phyloP scores from a whole-genome alignment of 225 moss, liverwort and hornwort species.

The Marchantia paleacea region DNA sequence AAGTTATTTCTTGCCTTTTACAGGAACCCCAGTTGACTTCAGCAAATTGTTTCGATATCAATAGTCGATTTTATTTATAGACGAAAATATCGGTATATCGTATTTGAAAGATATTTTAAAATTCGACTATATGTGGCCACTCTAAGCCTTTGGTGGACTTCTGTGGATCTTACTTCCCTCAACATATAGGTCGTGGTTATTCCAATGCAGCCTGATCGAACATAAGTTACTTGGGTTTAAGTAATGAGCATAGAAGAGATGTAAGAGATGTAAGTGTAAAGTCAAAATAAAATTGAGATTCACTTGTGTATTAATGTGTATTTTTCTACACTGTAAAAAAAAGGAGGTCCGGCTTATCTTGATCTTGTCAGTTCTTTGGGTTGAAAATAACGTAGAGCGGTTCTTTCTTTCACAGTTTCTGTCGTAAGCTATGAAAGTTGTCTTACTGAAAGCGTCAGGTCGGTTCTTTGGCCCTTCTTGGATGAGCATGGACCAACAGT shows the following conservation, averaged over 20 bases:
- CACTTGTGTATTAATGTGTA: too few species aligned
- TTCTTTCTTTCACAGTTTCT: too few species aligned
- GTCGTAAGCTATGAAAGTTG: too few species aligned
- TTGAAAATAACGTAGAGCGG: too few species aligned
- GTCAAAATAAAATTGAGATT: too few species aligned
- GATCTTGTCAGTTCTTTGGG: too few species aligned
- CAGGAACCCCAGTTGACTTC: conserved; percentile 71
- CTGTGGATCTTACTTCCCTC: not conserved
- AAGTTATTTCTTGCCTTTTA: not conserved
- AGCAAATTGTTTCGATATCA: conserved; percentile 54
- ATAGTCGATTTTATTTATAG: conserved; percentile 54
- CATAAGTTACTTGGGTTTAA: not conserved
- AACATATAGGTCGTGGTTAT: not conserved
- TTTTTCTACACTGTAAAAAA: too few species aligned
- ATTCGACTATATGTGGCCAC: not conserved
- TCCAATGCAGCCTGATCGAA: not conserved
- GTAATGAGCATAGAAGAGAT: not conserved
- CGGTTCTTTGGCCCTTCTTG: too few species aligned
- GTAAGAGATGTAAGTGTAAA: not conserved
- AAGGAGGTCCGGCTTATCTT: too few species aligned
- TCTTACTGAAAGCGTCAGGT: too few species aligned
- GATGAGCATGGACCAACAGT: too few species aligned
- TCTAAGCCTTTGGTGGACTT: not conserved
- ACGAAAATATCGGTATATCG: conserved; percentile 14
- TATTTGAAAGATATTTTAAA: conserved; percentile 21